Base-by-base conservation (phyloP, 2,329 filamentous ascomycete genomes). In the Penicillium sp. region DNA sequence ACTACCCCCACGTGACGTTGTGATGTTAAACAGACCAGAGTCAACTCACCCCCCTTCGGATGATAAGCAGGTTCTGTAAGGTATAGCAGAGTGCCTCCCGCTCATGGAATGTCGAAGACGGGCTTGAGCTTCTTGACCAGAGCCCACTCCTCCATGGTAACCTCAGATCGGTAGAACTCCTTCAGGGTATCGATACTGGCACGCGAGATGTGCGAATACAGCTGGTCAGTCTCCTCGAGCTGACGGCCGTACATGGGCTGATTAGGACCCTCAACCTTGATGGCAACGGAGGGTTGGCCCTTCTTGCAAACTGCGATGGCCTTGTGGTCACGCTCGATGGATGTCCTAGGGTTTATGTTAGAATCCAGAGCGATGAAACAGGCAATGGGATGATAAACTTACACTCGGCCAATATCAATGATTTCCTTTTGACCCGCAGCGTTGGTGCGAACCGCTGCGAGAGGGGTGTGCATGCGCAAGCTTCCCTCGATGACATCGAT, bases 311-410 rank as follows among this genome's bases (percentile, higher is more conserved):
- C 84, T 10, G 84, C 86, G 68, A 99, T 89, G 66, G 95, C 88
- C 82, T 99, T 99, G 85, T 99, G 95, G 69, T 99, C 96, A 75
- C 96, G 89, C 79, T 99, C 94, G 73, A 99, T 99, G 1, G 90
- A 93, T 58, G 91, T 91, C n/a, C 93, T 97, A 72, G 60, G 11
- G 35, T 30, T 57, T 54, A 61, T 64, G 73, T 69, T 51, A 55
- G 53, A 38, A 1, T 35, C 7, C 37, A 7, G 46, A 22, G n/a
- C 22, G 14, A 55, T 14, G 6, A 16, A 55, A 28, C 19, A 26
- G 35, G 13, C 8, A 22, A 48, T 33, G 38, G 30, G 30, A 16
- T 16, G 13, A 40, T 33, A 52, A 64, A 88, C 91, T 84, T 88
- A 96, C 91, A 99, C 95, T 91, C 95, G 89, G 62, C 95, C 95